Conservation (phyloP, 139 green algal genomes). For the Penium margaritaceum region DNA sequence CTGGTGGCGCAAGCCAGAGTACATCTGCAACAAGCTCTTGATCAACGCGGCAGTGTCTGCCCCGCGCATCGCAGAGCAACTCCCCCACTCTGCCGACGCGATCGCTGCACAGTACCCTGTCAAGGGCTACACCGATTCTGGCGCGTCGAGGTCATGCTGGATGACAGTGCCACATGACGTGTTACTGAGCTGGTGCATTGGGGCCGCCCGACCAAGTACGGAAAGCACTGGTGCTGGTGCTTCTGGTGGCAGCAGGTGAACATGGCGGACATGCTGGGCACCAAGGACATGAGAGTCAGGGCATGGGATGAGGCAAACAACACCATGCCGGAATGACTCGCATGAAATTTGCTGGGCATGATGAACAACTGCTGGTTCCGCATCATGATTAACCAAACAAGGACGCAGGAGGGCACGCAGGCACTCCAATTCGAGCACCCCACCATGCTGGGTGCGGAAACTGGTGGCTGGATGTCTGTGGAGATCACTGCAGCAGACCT, state of each 20-base stretch:
- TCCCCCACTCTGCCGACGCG: too few relatives aligned
- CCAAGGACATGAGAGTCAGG: background rate
- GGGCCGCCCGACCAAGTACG: slow-evolving; percentile 39
- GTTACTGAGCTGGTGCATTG: slow-evolving; percentile 57
- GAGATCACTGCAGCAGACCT: too few relatives aligned
- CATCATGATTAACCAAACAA: slow-evolving; percentile 36
- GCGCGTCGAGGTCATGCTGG: too few relatives aligned
- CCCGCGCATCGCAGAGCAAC: too few relatives aligned
- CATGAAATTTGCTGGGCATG: slow-evolving; percentile 85
- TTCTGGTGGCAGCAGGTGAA: slow-evolving; percentile 17
- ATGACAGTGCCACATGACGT: too few relatives aligned
- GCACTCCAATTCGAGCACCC: slow-evolving; percentile 74
- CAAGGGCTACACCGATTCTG: too few relatives aligned
- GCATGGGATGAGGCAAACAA: slow-evolving; percentile 53
- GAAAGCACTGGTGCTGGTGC: slow-evolving; percentile 70
- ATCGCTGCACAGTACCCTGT: too few relatives aligned
- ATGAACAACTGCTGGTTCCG: slow-evolving; percentile 90
- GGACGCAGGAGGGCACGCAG: slow-evolving; percentile 16
- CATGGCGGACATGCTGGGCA: background rate
- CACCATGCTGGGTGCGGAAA: slow-evolving; percentile 51
- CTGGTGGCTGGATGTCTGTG: slow-evolving; percentile 51
- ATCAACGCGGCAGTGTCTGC: too few relatives aligned
- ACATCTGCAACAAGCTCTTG: too few relatives aligned
- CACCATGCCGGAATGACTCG: slow-evolving; percentile 48
- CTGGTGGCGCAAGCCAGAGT: too few relatives aligned